Base-by-base conservation (phyloP, 2,329 filamentous ascomycete species). In the Apiospora saccharicola region DNA sequence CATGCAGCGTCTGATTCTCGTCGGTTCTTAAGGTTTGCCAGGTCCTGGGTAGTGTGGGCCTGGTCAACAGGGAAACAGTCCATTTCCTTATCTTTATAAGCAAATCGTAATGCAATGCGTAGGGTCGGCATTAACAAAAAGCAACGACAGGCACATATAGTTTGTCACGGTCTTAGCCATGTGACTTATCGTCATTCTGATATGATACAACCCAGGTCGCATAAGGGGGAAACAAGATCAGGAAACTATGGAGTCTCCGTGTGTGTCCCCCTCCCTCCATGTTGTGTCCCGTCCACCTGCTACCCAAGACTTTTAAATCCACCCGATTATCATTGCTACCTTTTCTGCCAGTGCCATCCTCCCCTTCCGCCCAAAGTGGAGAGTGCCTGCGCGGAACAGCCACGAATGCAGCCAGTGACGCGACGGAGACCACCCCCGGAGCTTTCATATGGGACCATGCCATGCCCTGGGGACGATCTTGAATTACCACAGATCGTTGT, bases 131-230 rank as follows among this genome's bases (percentile, higher is more conserved):
- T 64, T 41, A n/a, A 61, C 47, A 22, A 64, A 64, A 64, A 64
- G 57, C 57, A 64, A 64, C 19, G 19, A 19, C 53, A 19, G 26
- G 22, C 51, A n/a, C 19, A 37, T 61, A n/a, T 61, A 61, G 53
- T n/a, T 41, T 37, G 53, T 41, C 19, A n/a, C 46, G 14, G 57
- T 64, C 57, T 64, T 41, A n/a, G 34, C 34, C 41, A 64, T 64
- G 57, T 64, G 34, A 64, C 57, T 64, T 64, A 64, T 64, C 57
- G 57, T 64, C 57, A 64, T 64, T 64, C 57, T 37, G 34, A 41
- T 64, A 64, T 41, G 57, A 64, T 64, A 64, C 10, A 41, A 41
- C 13, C 57, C 22, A 37, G 53, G 53, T 61, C 34, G 30, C 53
- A 37, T 22, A 13, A 34, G 26, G 24, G 57, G 34, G 19, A 64